Evolutionary conservation across 192 early-diverging fungal species (phyloP).

Genomic region (Helicostylum pulchrum): DNA sequence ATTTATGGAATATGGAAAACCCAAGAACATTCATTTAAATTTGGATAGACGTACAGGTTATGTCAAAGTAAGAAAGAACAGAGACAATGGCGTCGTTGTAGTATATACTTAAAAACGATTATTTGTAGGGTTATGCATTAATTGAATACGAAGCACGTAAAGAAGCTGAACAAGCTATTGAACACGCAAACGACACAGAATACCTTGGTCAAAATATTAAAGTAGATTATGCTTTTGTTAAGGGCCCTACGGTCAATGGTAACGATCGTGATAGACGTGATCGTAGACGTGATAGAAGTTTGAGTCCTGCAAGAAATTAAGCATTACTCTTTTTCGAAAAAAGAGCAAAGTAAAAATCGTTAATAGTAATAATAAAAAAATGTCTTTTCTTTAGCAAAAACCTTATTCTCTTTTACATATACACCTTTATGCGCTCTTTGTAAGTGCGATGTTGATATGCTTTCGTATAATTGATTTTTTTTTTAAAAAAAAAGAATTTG

Average conservation of each 20-base stretch:
- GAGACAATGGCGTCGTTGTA: neutral
- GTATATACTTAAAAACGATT: neutral
- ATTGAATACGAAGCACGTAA: slow-evolving; percentile 80
- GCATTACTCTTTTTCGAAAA: no score
- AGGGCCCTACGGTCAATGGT: slow-evolving; percentile 22
- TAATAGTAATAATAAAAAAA: no score
- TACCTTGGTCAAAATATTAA: slow-evolving; percentile 71
- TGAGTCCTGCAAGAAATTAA: slow-evolving; percentile 16
- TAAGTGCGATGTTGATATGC: no score
- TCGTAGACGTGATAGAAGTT: slow-evolving; percentile 14
- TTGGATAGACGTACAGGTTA: slow-evolving; percentile 93
- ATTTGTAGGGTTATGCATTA: slow-evolving; percentile 84
- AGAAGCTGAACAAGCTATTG: slow-evolving; percentile 80
- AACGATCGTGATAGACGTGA: slow-evolving; percentile 31
- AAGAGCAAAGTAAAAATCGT: no score
- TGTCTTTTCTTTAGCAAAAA: no score
- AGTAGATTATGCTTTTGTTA: slow-evolving; percentile 89
- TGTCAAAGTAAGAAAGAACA: slow-evolving; percentile 69
- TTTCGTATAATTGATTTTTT: no score
- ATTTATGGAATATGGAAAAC: slow-evolving; percentile 87
- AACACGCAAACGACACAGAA: slow-evolving; percentile 65
- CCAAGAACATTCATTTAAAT: slow-evolving; percentile 90
- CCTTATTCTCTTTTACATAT: no score
- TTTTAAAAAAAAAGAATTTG: no score
- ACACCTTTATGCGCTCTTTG: no score